These are phyloP conservation scores for Rhodotorula sp. DNA, from an alignment of 1,284 basidiomycete genomes.

Conservation along the genomic window DNA sequence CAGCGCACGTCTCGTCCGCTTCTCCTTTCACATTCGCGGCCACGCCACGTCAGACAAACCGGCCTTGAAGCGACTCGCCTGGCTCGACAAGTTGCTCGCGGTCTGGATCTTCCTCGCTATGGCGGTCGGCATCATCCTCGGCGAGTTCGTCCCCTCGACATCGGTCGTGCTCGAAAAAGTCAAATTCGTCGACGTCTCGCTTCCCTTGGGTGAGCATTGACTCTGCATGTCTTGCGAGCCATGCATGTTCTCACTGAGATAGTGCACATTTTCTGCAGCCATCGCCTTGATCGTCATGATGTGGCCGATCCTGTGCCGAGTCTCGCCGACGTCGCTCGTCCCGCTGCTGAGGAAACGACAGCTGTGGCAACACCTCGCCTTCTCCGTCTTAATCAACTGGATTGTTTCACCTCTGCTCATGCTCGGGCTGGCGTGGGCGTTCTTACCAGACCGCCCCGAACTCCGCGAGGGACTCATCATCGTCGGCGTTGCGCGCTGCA, in stretches of 20 bases:
- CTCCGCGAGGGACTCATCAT: constrained; percentile 54
- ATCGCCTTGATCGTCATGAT: constrained; percentile 85
- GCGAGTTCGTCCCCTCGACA: constrained; percentile 48
- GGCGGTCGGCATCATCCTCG: constrained; percentile 75
- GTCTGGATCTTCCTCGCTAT: constrained; percentile 71
- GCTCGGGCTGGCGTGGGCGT: constrained; percentile 80
- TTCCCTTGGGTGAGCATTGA: neutral
- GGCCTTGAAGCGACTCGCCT: constrained; percentile 49
- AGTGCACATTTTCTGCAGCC: constrained; percentile 52
- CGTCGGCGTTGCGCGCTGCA: constrained; percentile 53
- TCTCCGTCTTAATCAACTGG: constrained; percentile 79
- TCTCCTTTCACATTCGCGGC: too few relatives aligned
- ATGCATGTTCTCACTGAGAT: neutral
- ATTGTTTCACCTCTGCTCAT: constrained; percentile 64
- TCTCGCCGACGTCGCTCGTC: constrained; percentile 72
- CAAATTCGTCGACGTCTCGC: constrained; percentile 47
- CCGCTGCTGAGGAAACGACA: constrained; percentile 58
- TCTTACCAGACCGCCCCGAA: constrained; percentile 62
- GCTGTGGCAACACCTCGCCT: constrained; percentile 67
- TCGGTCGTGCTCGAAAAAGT: constrained; percentile 43
- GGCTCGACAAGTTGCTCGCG: constrained; percentile 67
- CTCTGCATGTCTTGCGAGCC: neutral
- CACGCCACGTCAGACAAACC: constrained; percentile 12
- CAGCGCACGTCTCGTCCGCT: neutral
- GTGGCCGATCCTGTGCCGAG: constrained; percentile 79